These are phyloP conservation scores for Exophiala sideris DNA, from an alignment of 2,329 filamentous ascomycete genomes.

Conservation along the genomic window DNA sequence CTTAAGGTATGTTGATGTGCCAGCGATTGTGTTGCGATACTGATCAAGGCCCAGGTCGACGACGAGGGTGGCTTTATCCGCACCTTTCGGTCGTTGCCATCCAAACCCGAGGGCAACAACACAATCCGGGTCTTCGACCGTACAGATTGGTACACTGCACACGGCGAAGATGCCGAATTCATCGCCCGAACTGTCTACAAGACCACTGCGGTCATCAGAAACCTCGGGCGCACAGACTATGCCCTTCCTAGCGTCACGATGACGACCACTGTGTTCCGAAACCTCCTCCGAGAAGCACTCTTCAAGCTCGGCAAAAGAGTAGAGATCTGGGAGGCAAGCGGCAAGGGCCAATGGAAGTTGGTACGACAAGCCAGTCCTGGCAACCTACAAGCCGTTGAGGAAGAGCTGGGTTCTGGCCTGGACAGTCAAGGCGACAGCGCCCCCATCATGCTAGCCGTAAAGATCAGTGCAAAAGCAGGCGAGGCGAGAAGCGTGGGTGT, in stretches of 20 bases:
- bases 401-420: slow-evolving; percentile 75
- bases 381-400: slow-evolving; percentile 94
- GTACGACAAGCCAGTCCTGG: slow-evolving; percentile 90
- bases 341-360: slow-evolving; percentile 81
- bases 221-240: slow-evolving; percentile 77
- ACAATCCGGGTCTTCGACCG: slow-evolving; percentile 90
- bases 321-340: slow-evolving; percentile 79
- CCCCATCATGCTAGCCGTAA: slow-evolving; percentile 92
- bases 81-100: slow-evolving; percentile 83
- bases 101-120: slow-evolving; percentile 59
- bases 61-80: slow-evolving; percentile 96
- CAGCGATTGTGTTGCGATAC: not conserved
- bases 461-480: slow-evolving; percentile 79
- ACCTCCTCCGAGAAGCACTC: slow-evolving; percentile 89
- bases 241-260: slow-evolving; percentile 93
- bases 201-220: slow-evolving; percentile 90
- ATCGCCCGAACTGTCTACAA: slow-evolving; percentile 76
- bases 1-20: slow-evolving; percentile 54
- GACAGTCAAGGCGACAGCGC: slow-evolving; percentile 54
- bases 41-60: slow-evolving; percentile 63
- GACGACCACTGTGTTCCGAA: slow-evolving; percentile 90
- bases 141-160: slow-evolving; percentile 85
- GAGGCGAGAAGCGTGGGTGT: slow-evolving; percentile 87
- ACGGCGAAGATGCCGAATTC: slow-evolving; percentile 46
- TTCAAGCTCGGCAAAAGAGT: slow-evolving; percentile 87